phyloP scores from a whole-genome alignment of 2,329 filamentous ascomycete species.

The Magnaporthales sp. region DNA sequence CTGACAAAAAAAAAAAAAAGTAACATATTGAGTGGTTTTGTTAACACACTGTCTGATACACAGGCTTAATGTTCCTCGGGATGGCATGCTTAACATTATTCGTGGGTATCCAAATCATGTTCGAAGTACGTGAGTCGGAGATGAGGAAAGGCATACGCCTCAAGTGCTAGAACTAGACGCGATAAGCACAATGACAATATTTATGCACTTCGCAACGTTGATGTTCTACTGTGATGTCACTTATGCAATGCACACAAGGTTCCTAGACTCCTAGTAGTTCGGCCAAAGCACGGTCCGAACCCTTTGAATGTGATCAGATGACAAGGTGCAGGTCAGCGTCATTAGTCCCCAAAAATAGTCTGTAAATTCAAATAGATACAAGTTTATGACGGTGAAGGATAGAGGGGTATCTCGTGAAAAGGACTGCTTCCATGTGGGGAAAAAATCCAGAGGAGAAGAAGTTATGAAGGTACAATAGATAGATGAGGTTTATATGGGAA shows the following conservation, averaged over 20 bases:
- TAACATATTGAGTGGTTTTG: not conserved
- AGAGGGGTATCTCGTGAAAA: not conserved
- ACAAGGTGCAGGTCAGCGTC: not conserved
- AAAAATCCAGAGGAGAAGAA: not conserved
- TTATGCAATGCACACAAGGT: not conserved
- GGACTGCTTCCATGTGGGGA: not conserved
- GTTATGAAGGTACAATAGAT: not conserved
- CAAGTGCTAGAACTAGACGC: conserved; percentile 49
- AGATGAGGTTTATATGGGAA: not conserved
- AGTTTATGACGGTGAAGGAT: not conserved
- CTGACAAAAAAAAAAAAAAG: not conserved
- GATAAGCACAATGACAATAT: too few species aligned
- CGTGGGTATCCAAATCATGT: conserved; percentile 87
- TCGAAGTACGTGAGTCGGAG: conserved; percentile 84
- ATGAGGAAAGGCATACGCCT: conserved; percentile 70
- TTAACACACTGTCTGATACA: conserved; percentile 12
- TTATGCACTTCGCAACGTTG: not conserved
- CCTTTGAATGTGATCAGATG: not conserved
- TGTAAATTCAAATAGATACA: not conserved
- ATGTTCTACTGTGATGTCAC: not conserved
- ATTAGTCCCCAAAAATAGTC: not conserved
- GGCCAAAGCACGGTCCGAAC: not conserved
- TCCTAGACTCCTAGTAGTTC: not conserved
- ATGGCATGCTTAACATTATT: conserved; percentile 69
- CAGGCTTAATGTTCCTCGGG: conserved; percentile 64